Conservation (phyloP, 1,284 basidiomycete species). For the Hemileccinum hortonii region DNA sequence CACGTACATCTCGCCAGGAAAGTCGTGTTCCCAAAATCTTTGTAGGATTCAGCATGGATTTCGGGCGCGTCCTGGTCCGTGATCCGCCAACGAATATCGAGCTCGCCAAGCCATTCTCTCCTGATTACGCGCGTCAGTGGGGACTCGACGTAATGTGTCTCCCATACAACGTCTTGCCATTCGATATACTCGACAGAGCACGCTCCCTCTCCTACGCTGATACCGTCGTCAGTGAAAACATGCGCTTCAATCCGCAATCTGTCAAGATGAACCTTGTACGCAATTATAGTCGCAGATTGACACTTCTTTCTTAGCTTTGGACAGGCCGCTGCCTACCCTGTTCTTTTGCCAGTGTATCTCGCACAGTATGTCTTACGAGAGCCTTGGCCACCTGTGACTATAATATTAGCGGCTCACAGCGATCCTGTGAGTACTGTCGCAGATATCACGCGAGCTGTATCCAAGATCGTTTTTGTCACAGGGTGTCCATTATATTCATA, state of each 20-base stretch:
- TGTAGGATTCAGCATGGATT: constrained; percentile 27
- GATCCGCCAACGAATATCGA: constrained; percentile 13
- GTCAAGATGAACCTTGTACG: constrained; percentile 35
- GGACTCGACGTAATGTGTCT: constrained; percentile 38
- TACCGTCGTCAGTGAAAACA: constrained; percentile 24
- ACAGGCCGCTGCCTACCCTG: constrained; percentile 43
- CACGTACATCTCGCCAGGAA: background rate
- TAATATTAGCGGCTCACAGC: constrained; percentile 35
- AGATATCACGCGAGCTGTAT: background rate
- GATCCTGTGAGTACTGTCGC: constrained; percentile 25
- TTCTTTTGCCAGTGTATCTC: constrained; percentile 44
- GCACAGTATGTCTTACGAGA: constrained; percentile 30
- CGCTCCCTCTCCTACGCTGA: constrained; percentile 24
- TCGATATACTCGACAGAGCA: constrained; percentile 29
- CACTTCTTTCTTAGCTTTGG: constrained; percentile 5
- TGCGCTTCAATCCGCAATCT: constrained; percentile 36
- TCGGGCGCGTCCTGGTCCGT: constrained; percentile 33
- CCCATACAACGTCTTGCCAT: constrained; percentile 35
- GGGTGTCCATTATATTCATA: constrained; percentile 32
- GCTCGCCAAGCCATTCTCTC: constrained; percentile 34
- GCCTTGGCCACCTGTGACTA: constrained; percentile 33
- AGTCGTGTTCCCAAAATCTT: background rate
- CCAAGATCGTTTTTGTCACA: constrained; percentile 6
- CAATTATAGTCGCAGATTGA: constrained; percentile 1
- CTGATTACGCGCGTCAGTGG: constrained; percentile 33